Percentiles rank a stretch among this genome's conserved stretches.
phyloP scores from a whole-genome alignment of 768 basidiomycete genomes.

The Suillus placidus region DNA sequence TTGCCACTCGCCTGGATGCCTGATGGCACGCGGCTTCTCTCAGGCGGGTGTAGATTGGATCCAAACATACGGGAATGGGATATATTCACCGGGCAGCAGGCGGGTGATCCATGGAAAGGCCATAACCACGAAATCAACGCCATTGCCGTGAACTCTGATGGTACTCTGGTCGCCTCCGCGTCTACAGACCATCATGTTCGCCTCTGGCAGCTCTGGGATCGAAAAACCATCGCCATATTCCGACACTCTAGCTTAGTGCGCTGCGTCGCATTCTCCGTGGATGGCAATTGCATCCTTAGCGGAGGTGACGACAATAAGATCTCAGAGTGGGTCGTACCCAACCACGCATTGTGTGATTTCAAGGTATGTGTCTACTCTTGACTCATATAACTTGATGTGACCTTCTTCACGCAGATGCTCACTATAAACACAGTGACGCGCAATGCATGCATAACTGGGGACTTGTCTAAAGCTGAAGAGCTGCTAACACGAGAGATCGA shows the following conservation, averaged over 20 bases:
- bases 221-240: neutral
- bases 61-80: neutral
- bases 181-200: neutral
- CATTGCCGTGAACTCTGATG: neutral
- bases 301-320: neutral
- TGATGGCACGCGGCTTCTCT: neutral
- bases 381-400: too few relatives aligned
- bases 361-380: too few relatives aligned
- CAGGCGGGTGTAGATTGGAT: neutral
- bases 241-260: neutral
- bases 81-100: neutral
- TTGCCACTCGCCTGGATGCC: neutral
- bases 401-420: too few relatives aligned
- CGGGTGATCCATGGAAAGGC: neutral
- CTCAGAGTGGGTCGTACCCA: neutral
- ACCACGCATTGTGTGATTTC: too few relatives aligned
- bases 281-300: neutral
- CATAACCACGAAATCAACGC: neutral
- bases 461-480: too few relatives aligned
- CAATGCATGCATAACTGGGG: too few relatives aligned
- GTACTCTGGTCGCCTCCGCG: neutral
- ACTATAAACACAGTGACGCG: too few relatives aligned
- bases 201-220: conserved; percentile 3
- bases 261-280: neutral
- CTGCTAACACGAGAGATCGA: neutral